Evolutionary conservation across 2,329 filamentous ascomycete species (phyloP), one percentile per base, ranked within the genome.

Genomic region (Ophiostoma sp.): DNA sequence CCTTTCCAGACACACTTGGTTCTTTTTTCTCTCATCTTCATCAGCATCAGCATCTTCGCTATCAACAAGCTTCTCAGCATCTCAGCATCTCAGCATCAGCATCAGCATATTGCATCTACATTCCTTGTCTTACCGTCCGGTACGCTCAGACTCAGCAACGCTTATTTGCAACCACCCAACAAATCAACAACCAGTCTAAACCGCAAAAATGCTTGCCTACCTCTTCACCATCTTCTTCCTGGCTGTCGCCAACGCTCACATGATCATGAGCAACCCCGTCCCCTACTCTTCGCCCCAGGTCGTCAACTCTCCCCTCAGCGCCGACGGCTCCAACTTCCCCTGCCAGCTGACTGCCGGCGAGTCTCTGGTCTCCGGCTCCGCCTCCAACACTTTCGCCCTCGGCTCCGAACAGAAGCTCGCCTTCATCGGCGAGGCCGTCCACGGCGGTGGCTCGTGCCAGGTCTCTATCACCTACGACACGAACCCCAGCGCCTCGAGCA

Each of bases 391-490:
- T 0, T 91, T 90, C 79, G 81, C 84, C 0, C 83, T 90, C 17
- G 92, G 92, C 4, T 84, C 86, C 6, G 73, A 78, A 0, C 86
- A 90, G 75, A 78, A 81, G 0, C 83, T 97, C 1, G 78, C 80
- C 0, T 92, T 97, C 79, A 80, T 80, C 0, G 94, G 93, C 48
- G 81, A 84, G 67, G 94, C 93, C 2, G 87, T 89, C 0, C 95
- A 99, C 75, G 94, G 94, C 23, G 95, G 95, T 69, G 95, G 95
- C 0, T 96, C 92, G 0, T 98, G 95, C 81, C 95, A 99, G 76
- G 81, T 98, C 71, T 90, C 90, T 10, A 82, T 99, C 75, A 95
- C 94, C 0, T 93, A 91, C 23, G 94, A 97, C 74, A 81, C 84
- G 13, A 80, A 84, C 15, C 89, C 93, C 0, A 89, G 86, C 35